Percentiles rank a stretch among this genome's conserved stretches.
Evolutionary conservation across 1,284 basidiomycete genomes (phyloP).

Genomic region (Papiliotrema fonsecae): DNA sequence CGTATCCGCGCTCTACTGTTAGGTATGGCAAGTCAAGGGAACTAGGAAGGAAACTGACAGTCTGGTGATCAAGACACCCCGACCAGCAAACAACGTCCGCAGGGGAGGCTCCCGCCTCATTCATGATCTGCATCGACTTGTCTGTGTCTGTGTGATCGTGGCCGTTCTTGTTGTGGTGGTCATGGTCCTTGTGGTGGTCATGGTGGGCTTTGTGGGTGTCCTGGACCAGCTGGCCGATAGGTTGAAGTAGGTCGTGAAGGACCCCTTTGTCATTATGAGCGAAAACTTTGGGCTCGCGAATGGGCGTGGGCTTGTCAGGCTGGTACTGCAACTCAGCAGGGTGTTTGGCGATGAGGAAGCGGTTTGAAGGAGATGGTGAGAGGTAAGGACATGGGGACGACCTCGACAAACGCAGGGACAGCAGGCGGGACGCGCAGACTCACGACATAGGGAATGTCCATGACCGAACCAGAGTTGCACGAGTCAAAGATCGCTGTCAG

Average conservation of each 20-base stretch:
- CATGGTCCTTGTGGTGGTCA: background rate
- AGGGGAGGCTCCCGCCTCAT: background rate
- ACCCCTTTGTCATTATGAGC: background rate
- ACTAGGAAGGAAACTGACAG: background rate
- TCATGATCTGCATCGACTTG: slow-evolving; percentile 4
- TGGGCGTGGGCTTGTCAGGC: background rate
- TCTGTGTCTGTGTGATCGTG: background rate
- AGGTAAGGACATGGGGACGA: too few relatives aligned
- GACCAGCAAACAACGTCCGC: slow-evolving; percentile 7
- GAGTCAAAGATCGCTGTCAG: slow-evolving; percentile 82
- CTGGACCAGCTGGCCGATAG: background rate
- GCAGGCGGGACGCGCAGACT: too few relatives aligned
- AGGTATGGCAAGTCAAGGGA: background rate
- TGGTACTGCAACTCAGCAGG: slow-evolving; percentile 1
- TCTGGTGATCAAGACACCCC: slow-evolving; percentile 4
- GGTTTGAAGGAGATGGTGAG: too few relatives aligned
- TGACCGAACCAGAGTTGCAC: slow-evolving; percentile 45
- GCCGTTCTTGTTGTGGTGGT: background rate
- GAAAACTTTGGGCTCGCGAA: background rate
- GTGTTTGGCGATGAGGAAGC: too few relatives aligned
- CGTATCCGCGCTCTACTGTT: slow-evolving; percentile 1
- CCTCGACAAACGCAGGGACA: too few relatives aligned
- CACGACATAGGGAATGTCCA: slow-evolving; percentile 51
- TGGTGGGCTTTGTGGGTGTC: background rate
- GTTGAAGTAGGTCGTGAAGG: background rate